Base-by-base conservation (phyloP, 129 eudicot species). In the Oenanthe sinensis region DNA sequence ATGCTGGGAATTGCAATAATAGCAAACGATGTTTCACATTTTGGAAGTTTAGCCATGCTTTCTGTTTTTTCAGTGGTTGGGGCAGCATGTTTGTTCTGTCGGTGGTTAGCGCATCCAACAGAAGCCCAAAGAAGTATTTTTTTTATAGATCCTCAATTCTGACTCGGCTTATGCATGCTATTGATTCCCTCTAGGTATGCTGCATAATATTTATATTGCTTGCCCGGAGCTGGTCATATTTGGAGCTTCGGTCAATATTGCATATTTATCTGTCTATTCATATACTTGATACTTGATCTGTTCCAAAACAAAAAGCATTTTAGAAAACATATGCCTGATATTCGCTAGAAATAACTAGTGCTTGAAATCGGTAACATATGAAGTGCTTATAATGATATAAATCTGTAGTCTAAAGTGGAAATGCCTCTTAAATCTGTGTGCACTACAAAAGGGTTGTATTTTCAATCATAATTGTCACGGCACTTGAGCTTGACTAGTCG, bases 31-130 rank as follows among this genome's bases (percentile, higher is more conserved):
- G 75, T 87, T 75, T 89, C 95, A 79, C 97, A 90, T 87, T 96
- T 96, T 87, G 97, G 97, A 68, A 90, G 87, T 79, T 81, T 96
- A 80, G 97, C 97, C 5, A 81, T 80, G 74, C 85, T 96, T 22
- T 96, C 99, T 6, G 97, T 96, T 83, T 58, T 89, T 30, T 92
- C 97, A 1, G 99, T 96, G 77, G 88, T 92, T 72, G 99, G 91
- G 36, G 92, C 99, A 26, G 95, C 99, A 45, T 96, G 86, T 86
- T 82, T 92, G 82, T 96, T 90, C 83, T 92, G 97, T 80, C 82
- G 71, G 19, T 96, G 99, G 99, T 83, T 92, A 82, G 46, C 80
- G 75, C 92, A 89, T 76, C 97, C 97, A 28, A 92, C 92, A 68
- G 95, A 90, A 76, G 84, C 78, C 80, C 99, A 96, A 82, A 89